Percentiles rank a stretch among this genome's conserved stretches.
These are phyloP conservation scores for Actinomortierella wolfii DNA, from an alignment of 371 early-diverging fungal genomes.

Conservation along the genomic window DNA sequence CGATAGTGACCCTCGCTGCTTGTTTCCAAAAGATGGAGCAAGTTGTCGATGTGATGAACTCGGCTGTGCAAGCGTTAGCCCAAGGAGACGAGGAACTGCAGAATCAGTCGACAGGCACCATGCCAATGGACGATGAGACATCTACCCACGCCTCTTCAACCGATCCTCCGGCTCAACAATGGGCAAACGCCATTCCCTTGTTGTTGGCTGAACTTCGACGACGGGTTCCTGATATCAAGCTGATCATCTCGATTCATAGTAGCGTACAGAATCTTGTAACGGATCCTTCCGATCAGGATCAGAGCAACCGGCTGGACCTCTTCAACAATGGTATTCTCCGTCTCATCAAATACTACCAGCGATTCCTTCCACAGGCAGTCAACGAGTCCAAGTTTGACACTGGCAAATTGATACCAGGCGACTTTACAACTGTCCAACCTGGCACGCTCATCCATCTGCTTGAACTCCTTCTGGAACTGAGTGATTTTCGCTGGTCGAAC, in stretches of 20 bases:
- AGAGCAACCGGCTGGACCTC: constrained; percentile 49
- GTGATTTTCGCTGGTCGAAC: constrained; percentile 75
- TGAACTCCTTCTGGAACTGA: constrained; percentile 60
- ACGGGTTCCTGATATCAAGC: constrained; percentile 77
- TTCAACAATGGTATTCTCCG: constrained; percentile 60
- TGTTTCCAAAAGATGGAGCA: constrained; percentile 68
- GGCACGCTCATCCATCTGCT: constrained; percentile 64
- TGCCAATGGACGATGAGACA: constrained; percentile 17
- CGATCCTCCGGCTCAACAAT: constrained; percentile 35
- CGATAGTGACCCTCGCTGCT: constrained; percentile 60
- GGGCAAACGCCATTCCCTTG: constrained; percentile 27
- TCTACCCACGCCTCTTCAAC: neutral
- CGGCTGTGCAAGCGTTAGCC: constrained; percentile 27
- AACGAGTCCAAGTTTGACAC: constrained; percentile 76
- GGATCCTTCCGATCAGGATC: constrained; percentile 10
- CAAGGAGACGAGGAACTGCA: constrained; percentile 15
- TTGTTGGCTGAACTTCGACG: constrained; percentile 66
- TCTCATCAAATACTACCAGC: constrained; percentile 71
- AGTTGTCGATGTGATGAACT: constrained; percentile 45
- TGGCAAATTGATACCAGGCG: constrained; percentile 74
- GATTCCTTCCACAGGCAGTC: constrained; percentile 66
- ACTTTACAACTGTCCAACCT: constrained; percentile 59
- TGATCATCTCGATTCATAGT: constrained; percentile 61
- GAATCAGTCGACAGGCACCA: constrained; percentile 1
- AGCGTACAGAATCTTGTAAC: constrained; percentile 17